These are phyloP conservation scores for Candida pseudoviswanathii DNA, from an alignment of 1,139 yeast species.

Conservation along the genomic window DNA sequence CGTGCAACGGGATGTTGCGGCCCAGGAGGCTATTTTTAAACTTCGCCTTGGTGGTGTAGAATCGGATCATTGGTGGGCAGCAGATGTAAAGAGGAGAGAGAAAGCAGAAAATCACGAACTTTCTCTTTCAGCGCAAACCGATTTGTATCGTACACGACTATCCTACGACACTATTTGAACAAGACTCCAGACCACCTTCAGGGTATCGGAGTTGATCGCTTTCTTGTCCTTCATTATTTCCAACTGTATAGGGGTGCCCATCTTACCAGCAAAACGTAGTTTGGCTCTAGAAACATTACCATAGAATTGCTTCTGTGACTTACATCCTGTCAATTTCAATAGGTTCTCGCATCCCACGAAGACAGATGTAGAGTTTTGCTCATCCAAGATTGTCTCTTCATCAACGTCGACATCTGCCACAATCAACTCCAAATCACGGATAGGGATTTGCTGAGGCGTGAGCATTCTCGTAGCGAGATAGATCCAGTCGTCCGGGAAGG, in stretches of 20 bases:
- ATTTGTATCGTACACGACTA: too few relatives aligned
- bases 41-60: neutral
- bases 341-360: neutral
- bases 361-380: neutral
- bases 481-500: conserved; percentile 1
- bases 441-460: neutral
- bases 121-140: neutral
- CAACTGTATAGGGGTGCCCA: neutral
- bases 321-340: neutral
- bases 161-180: neutral
- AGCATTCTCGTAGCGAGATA: neutral
- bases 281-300: neutral
- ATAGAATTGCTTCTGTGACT: neutral
- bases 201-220: neutral
- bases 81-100: neutral
- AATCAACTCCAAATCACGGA: neutral
- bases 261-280: neutral
- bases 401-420: neutral
- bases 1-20: conserved; percentile 31
- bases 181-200: neutral
- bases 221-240: neutral
- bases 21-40: conserved; percentile 19
- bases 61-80: neutral
- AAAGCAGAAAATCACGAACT: neutral
- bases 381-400: neutral